A percentile compares a stretch with the other conserved stretches of the same genome.
Conservation (phyloP, 2,329 filamentous ascomycete species). For the Penicillium italicum region DNA sequence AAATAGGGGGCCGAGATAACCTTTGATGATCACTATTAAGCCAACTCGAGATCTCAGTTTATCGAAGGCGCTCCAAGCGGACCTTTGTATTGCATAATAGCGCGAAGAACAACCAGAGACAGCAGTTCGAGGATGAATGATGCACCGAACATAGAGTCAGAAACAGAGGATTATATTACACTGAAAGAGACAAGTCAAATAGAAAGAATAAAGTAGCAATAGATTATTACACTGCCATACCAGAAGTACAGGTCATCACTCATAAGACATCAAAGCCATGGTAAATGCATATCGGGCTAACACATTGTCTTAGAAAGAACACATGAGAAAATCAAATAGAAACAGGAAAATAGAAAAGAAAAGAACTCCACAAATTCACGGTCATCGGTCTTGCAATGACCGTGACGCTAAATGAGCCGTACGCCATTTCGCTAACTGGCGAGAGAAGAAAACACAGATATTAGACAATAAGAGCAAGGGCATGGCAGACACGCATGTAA, state of each 20-base stretch:
- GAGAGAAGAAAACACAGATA: conserved; percentile 2
- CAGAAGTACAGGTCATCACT: conserved; percentile 28
- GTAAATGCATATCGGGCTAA: conserved; percentile 22
- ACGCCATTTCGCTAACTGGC: conserved; percentile 6
- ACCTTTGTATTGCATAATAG: too few relatives aligned
- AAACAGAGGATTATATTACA: too few relatives aligned
- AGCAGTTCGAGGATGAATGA: too few relatives aligned
- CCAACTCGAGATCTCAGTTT: too few relatives aligned
- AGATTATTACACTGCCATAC: conserved; percentile 24
- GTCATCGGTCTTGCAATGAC: conserved; percentile 1
- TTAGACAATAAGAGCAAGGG: conserved; percentile 4
- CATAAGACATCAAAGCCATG: conserved; percentile 30
- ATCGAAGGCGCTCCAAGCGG: too few relatives aligned
- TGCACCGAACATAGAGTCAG: too few relatives aligned
- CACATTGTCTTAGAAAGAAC: conserved; percentile 13
- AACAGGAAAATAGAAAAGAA: conserved; percentile 9
- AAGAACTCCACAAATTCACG: conserved; percentile 12
- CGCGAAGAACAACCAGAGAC: too few relatives aligned
- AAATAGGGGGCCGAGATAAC: too few relatives aligned
- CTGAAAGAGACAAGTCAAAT: background rate
- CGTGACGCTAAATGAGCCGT: conserved; percentile 8
- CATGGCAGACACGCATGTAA: background rate
- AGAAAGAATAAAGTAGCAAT: conserved; percentile 3
- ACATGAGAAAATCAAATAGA: conserved; percentile 11
- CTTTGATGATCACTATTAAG: too few relatives aligned